Evolutionary conservation across 2,329 filamentous ascomycete genomes (phyloP).

Genomic region (Aspergillus arachidicola): DNA sequence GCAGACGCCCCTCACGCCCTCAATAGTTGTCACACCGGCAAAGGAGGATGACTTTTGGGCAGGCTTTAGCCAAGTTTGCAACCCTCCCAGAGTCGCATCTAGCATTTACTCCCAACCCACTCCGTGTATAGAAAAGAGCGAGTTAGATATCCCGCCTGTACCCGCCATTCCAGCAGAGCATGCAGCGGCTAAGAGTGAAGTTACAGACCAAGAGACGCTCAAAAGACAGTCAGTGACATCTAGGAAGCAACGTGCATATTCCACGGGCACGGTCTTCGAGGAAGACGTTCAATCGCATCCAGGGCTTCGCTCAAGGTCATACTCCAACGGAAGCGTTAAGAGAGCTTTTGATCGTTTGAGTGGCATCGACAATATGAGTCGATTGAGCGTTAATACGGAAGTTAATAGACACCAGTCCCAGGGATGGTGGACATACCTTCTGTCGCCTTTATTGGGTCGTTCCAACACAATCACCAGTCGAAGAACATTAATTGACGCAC

Average conservation of each 20-base stretch:
- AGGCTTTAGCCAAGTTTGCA: slow-evolving; percentile 25
- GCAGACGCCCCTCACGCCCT: slow-evolving; percentile 46
- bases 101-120: slow-evolving; percentile 50
- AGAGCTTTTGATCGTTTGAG: slow-evolving; percentile 34
- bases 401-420: slow-evolving; percentile 46
- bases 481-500: slow-evolving; percentile 28
- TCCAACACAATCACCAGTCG: slow-evolving; percentile 37
- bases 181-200: slow-evolving; percentile 18
- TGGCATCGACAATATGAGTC: slow-evolving; percentile 7
- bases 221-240: slow-evolving; percentile 21
- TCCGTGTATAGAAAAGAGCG: slow-evolving; percentile 27
- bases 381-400: slow-evolving; percentile 39
- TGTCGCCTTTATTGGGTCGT: slow-evolving; percentile 47
- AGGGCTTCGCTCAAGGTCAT: slow-evolving; percentile 22
- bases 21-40: slow-evolving; percentile 51
- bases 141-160: slow-evolving; percentile 41
- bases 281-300: slow-evolving; percentile 28
- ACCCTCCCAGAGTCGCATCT: slow-evolving; percentile 39
- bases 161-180: slow-evolving; percentile 43
- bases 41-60: slow-evolving; percentile 43
- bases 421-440: slow-evolving; percentile 54
- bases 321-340: slow-evolving; percentile 33
- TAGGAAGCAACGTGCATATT: slow-evolving; percentile 34
- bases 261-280: slow-evolving; percentile 41
- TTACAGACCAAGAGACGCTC: slow-evolving; percentile 14